phyloP scores from a whole-genome alignment of 345 rosid species.

The Anacardium occidentale region DNA sequence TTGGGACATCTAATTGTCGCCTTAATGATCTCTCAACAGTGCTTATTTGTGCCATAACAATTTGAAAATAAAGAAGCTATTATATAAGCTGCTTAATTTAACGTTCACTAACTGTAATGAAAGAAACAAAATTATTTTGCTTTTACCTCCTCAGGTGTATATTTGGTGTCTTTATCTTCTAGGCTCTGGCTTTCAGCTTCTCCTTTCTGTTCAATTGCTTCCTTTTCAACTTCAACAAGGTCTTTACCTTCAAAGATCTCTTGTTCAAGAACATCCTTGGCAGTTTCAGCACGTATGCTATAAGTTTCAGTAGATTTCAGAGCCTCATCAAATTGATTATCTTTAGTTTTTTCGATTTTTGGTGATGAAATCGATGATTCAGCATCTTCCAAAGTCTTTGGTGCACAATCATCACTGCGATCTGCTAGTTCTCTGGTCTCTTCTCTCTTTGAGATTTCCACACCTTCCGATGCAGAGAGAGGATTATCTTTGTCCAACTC shows the following conservation, averaged over 20 bases:
- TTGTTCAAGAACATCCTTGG: slow-evolving; percentile 18
- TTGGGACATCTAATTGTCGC: slow-evolving; percentile 3
- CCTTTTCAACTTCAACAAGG: slow-evolving; percentile 17
- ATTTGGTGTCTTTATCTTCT: slow-evolving; percentile 9
- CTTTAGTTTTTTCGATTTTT: slow-evolving; percentile 8
- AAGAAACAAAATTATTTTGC: neutral
- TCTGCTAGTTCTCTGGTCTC: slow-evolving; percentile 15
- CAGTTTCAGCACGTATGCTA: neutral
- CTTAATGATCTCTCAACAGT: neutral
- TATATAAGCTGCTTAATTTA: slow-evolving; percentile 7
- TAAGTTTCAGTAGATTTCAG: slow-evolving; percentile 4
- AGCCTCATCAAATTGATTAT: slow-evolving; percentile 20
- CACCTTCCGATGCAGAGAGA: slow-evolving; percentile 8
- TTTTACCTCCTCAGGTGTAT: slow-evolving; percentile 24
- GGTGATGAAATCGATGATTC: slow-evolving; percentile 9
- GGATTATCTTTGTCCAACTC: slow-evolving; percentile 19
- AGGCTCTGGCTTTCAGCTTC: slow-evolving; percentile 15
- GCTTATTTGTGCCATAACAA: neutral
- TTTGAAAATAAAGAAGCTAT: neutral
- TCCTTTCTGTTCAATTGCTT: slow-evolving; percentile 16
- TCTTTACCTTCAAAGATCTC: slow-evolving; percentile 24
- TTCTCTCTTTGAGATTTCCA: slow-evolving; percentile 15
- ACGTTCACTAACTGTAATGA: neutral
- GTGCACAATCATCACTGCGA: slow-evolving; percentile 12
- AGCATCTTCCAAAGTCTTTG: slow-evolving; percentile 10